These are phyloP conservation scores for Corynespora cassiicola DNA, from an alignment of 2,329 filamentous ascomycete genomes.

Conservation along the genomic window DNA sequence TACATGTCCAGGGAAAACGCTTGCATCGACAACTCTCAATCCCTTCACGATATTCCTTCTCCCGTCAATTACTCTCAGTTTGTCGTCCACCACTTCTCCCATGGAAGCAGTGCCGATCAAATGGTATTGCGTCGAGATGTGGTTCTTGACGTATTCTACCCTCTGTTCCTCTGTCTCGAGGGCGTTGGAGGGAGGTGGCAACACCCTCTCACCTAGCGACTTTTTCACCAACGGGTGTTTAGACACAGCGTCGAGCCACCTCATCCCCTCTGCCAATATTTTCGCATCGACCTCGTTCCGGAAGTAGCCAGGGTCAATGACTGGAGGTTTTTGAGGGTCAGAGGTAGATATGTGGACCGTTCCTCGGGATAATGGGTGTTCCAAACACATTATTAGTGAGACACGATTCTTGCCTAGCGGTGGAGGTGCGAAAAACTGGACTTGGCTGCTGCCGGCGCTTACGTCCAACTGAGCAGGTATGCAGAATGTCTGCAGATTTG, in stretches of 20 bases:
- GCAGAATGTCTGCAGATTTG: slow-evolving; percentile 25
- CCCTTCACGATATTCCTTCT: slow-evolving; percentile 7
- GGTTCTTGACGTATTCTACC: slow-evolving; percentile 14
- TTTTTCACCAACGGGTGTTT: slow-evolving; percentile 9
- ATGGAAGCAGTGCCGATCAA: slow-evolving; percentile 21
- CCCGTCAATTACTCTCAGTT: slow-evolving; percentile 3
- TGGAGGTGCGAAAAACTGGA: slow-evolving; percentile 38
- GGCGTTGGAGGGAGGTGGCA: slow-evolving; percentile 10
- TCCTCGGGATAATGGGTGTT: slow-evolving; percentile 30
- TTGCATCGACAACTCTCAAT: slow-evolving; percentile 18
- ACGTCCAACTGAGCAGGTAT: slow-evolving; percentile 39
- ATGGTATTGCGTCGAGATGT: slow-evolving; percentile 18
- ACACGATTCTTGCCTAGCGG: slow-evolving; percentile 36
- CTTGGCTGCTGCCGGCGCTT: slow-evolving; percentile 29
- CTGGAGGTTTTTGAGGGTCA: slow-evolving; percentile 43
- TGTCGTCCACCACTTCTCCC: slow-evolving; percentile 13
- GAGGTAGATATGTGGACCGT: slow-evolving; percentile 28
- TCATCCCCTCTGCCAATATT: slow-evolving; percentile 9
- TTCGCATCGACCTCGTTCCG: slow-evolving; percentile 18
- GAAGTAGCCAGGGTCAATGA: slow-evolving; percentile 26
- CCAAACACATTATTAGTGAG: slow-evolving; percentile 11
- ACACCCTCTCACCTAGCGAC: slow-evolving; percentile 13
- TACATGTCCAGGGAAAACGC: slow-evolving; percentile 16
- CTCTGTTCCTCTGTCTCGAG: slow-evolving; percentile 19
- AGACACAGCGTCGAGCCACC: slow-evolving; percentile 12